phyloP scores from a whole-genome alignment of 306 rosid genomes.

The Alnus glutinosa region DNA sequence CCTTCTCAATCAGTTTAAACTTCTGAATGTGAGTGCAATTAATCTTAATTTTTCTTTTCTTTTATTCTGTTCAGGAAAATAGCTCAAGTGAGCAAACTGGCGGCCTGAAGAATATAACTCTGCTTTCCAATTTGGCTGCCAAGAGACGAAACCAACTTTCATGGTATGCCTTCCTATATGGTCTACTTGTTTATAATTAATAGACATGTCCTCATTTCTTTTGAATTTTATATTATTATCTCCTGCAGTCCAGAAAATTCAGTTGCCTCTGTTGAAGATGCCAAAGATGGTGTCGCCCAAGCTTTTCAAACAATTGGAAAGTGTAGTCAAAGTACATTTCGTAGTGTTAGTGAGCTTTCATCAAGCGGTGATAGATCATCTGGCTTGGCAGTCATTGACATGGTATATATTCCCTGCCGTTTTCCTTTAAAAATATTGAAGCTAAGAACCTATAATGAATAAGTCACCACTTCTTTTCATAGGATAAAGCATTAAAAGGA shows the following conservation, averaged over 20 bases:
- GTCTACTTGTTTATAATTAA: background rate
- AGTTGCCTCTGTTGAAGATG: slow-evolving; percentile 35
- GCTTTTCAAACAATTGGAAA: slow-evolving; percentile 51
- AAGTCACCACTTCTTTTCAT: slow-evolving; percentile 15
- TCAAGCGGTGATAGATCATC: slow-evolving; percentile 51
- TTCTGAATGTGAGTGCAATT: slow-evolving; percentile 2
- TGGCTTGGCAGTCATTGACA: slow-evolving; percentile 61
- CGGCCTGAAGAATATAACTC: slow-evolving; percentile 47
- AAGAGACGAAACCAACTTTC: slow-evolving; percentile 48
- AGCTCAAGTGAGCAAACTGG: slow-evolving; percentile 47
- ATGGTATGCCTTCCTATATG: slow-evolving; percentile 41
- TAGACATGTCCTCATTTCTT: slow-evolving; percentile 4
- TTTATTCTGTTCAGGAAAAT: slow-evolving; percentile 52
- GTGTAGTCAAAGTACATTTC: slow-evolving; percentile 64
- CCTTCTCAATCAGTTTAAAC: slow-evolving; percentile 16
- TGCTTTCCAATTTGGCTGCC: slow-evolving; percentile 42
- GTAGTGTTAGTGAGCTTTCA: slow-evolving; percentile 78
- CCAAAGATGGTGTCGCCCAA: slow-evolving; percentile 31
- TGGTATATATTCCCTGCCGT: slow-evolving; percentile 50
- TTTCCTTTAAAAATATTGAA: slow-evolving; percentile 7
- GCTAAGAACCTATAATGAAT: slow-evolving; percentile 12
- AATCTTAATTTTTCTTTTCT: slow-evolving; percentile 26
- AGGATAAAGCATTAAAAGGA: slow-evolving; percentile 92
- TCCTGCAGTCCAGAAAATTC: slow-evolving; percentile 49
- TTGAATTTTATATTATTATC: slow-evolving; percentile 27